Base-by-base conservation (phyloP, 148 eudicot genomes). In the Rhododendron henanense region DNA sequence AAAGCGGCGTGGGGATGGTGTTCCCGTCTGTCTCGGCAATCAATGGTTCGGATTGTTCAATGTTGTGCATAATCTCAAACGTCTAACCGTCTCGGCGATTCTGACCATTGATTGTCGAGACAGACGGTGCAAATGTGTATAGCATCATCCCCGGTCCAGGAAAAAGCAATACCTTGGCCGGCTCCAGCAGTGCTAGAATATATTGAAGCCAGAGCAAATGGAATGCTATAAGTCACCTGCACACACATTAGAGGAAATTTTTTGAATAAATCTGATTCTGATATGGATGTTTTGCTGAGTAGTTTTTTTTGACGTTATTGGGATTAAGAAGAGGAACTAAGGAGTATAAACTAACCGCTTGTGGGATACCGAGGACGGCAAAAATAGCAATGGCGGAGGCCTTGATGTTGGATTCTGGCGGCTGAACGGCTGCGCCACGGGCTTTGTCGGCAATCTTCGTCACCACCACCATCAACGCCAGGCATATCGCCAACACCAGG, bases 401-500 rank as follows among this genome's bases (percentile, higher is more conserved):
- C 41, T 75, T 75, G 78, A 75, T 19, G 41, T 16, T 35, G 41
- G 45, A 15, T 18, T 45, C 23, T 1, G 78, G 78, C 2, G 47
- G 78, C 78, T 37, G 9, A 37, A 15, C 44, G n/a, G 61, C 6
- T 1, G 6, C 25, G 35, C 8, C 45, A 25, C 90, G 50, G 3
- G 85, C 31, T 1, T 82, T 50, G 47, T 84, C 74, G 1, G 88
- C 90, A 9, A 85, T 14, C 45, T 90, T 88, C 14, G 90, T 77
- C 33, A 90, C 85, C 83, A 76, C 73, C 59, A 90, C 91, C 28
- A 88, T 90, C 88, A 86, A 15, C 6, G 13, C 87, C 73, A 90
- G 71, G 25, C 91, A 88, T 4, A 86, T 23, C 1, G 88, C 88
- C 37, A 90, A 5, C 48, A 90, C 2, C 2, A 90, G 48, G 81